phyloP scores from a whole-genome alignment of 2,329 filamentous ascomycete species.

The Colletotrichum tabaci region DNA sequence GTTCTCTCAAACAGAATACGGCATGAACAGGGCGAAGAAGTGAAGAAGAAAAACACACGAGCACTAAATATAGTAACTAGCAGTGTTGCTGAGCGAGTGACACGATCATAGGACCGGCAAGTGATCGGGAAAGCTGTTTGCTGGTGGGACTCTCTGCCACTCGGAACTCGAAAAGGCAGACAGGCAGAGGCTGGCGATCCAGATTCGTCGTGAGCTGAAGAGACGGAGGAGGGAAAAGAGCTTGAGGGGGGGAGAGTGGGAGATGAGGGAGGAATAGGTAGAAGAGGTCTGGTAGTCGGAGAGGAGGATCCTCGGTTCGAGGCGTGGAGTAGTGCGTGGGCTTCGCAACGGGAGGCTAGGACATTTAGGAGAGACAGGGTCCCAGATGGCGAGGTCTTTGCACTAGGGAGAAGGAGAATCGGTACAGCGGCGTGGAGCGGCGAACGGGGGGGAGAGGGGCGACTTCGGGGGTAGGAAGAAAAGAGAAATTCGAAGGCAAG shows the following conservation, averaged over 20 bases:
- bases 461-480: slow-evolving; percentile 7
- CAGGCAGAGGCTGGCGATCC: slow-evolving; percentile 37
- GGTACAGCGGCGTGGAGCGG: slow-evolving; percentile 32
- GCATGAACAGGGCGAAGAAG: not conserved
- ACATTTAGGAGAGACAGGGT: slow-evolving; percentile 19
- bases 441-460: slow-evolving; percentile 19
- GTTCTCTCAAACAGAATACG: slow-evolving; percentile 8
- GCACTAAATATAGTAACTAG: slow-evolving; percentile 32
- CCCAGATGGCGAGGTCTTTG: slow-evolving; percentile 13
- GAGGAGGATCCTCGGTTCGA: slow-evolving; percentile 24
- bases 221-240: slow-evolving; percentile 28
- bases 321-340: slow-evolving; percentile 12
- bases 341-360: slow-evolving; percentile 22
- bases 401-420: slow-evolving; percentile 4
- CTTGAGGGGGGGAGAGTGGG: slow-evolving; percentile 25
- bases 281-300: slow-evolving; percentile 37
- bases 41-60: slow-evolving; percentile 16
- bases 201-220: slow-evolving; percentile 38
- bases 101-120: slow-evolving; percentile 43
- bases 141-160: slow-evolving; percentile 30
- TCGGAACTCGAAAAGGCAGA: slow-evolving; percentile 18
- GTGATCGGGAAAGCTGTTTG: slow-evolving; percentile 37
- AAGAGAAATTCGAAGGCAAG: not conserved
- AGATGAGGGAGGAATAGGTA: slow-evolving; percentile 37
- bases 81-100: slow-evolving; percentile 40